phyloP scores from a whole-genome alignment of 768 basidiomycete species.

The Leccinum sublutescens region DNA sequence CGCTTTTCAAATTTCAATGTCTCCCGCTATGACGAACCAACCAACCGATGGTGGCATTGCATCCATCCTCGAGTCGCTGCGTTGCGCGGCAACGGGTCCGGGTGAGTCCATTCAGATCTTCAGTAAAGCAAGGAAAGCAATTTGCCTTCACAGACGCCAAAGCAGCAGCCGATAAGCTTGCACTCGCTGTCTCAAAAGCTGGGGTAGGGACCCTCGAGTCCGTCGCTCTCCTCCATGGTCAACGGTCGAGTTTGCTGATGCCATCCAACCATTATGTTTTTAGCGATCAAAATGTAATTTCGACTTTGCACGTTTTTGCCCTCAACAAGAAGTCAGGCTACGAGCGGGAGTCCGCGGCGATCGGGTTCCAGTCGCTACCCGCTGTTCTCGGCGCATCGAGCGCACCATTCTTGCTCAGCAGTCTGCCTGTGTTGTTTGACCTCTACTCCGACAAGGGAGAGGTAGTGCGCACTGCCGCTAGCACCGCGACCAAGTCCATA shows the following conservation, averaged over 20 bases:
- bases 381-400: slow-evolving; percentile 64
- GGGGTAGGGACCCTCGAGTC: slow-evolving; percentile 65
- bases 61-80: slow-evolving; percentile 45
- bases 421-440: slow-evolving; percentile 75
- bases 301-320: slow-evolving; percentile 64
- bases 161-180: slow-evolving; percentile 77
- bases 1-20: slow-evolving; percentile 43
- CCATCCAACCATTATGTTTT: neutral
- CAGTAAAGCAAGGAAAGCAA: neutral
- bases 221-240: slow-evolving; percentile 20
- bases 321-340: slow-evolving; percentile 85
- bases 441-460: slow-evolving; percentile 94
- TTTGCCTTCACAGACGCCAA: slow-evolving; percentile 61
- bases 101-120: slow-evolving; percentile 35
- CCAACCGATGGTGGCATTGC: slow-evolving; percentile 43
- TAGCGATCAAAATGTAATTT: slow-evolving; percentile 63
- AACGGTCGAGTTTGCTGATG: slow-evolving; percentile 15
- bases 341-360: slow-evolving; percentile 84
- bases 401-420: slow-evolving; percentile 74
- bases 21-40: slow-evolving; percentile 52
- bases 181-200: slow-evolving; percentile 63
- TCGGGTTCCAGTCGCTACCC: slow-evolving; percentile 76
- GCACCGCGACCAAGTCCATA: slow-evolving; percentile 77
- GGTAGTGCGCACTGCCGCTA: slow-evolving; percentile 81
- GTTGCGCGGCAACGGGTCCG: slow-evolving; percentile 60